A percentile compares a stretch with the other conserved stretches of the same genome.
Conservation (phyloP, 768 basidiomycete species). For the Lepiota subincarnata region DNA sequence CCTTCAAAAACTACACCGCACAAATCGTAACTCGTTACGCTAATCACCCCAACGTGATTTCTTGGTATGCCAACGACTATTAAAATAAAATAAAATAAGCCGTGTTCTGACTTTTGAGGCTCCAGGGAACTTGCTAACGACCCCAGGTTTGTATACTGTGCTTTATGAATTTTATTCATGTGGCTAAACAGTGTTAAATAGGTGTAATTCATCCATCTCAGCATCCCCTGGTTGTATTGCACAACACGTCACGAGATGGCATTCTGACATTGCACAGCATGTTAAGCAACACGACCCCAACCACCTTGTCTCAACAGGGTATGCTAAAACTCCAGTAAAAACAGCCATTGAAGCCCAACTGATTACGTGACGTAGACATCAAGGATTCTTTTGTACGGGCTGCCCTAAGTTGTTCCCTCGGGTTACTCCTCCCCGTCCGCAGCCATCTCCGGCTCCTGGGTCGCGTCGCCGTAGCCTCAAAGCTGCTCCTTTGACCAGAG, state of each 20-base stretch:
- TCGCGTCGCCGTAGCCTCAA: conserved; percentile 30
- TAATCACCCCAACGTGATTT: conserved; percentile 48
- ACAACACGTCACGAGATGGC: conserved; percentile 55
- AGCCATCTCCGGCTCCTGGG: conserved; percentile 36
- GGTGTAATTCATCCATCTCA: conserved; percentile 54
- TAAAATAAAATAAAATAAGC: too few relatives aligned
- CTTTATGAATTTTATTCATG: background rate
- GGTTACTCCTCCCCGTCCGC: conserved; percentile 32
- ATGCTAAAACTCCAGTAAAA: conserved; percentile 16
- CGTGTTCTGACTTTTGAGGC: background rate
- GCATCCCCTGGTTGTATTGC: conserved; percentile 42
- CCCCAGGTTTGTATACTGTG: conserved; percentile 40
- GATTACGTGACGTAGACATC: conserved; percentile 26
- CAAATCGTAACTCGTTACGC: conserved; percentile 53
- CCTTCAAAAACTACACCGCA: conserved; percentile 56
- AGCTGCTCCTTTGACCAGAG: conserved; percentile 40
- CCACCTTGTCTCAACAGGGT: conserved; percentile 65
- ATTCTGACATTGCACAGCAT: conserved; percentile 39
- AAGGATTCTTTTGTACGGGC: conserved; percentile 55
- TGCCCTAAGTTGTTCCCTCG: conserved; percentile 54
- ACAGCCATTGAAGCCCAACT: background rate
- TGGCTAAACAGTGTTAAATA: conserved; percentile 19
- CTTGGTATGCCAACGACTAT: conserved; percentile 35
- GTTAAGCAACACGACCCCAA: conserved; percentile 51
- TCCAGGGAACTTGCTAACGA: conserved; percentile 66